Evolutionary conservation across 495 filamentous ascomycete species (phyloP).

Genomic region (Xylaria bambusicola): DNA sequence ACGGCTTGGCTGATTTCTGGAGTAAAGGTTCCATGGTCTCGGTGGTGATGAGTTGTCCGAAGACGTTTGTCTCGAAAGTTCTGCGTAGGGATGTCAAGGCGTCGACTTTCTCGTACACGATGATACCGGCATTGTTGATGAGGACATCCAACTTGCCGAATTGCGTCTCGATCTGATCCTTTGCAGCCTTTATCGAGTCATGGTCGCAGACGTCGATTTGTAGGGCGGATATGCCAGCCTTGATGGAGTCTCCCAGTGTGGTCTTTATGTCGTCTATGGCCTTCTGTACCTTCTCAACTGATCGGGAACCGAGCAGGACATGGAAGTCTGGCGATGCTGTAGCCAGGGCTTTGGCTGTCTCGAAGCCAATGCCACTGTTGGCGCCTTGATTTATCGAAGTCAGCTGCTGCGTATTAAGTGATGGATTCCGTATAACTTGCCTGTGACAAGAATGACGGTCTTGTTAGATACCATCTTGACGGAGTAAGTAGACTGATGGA

Average conservation of each 20-base stretch:
- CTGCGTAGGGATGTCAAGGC: slow-evolving; percentile 30
- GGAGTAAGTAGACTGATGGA: too few relatives aligned
- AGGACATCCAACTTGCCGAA: slow-evolving; percentile 49
- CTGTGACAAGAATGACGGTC: slow-evolving; percentile 40
- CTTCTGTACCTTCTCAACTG: slow-evolving; percentile 43
- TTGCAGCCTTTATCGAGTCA: slow-evolving; percentile 42
- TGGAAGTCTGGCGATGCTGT: slow-evolving; percentile 41
- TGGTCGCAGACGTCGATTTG: slow-evolving; percentile 50
- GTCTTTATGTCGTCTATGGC: slow-evolving; percentile 41
- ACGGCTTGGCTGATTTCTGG: slow-evolving; percentile 40
- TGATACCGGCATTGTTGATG: slow-evolving; percentile 52
- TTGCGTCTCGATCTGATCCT: slow-evolving; percentile 30
- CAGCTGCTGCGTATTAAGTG: too few relatives aligned
- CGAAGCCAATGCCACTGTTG: slow-evolving; percentile 54
- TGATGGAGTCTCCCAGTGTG: slow-evolving; percentile 18
- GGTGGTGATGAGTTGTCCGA: slow-evolving; percentile 48
- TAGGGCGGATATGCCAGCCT: slow-evolving; percentile 37
- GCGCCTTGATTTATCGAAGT: slow-evolving; percentile 31
- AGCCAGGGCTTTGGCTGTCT: slow-evolving; percentile 47
- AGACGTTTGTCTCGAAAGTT: slow-evolving; percentile 54
- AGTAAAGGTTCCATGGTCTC: slow-evolving; percentile 48
- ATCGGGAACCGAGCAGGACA: slow-evolving; percentile 48
- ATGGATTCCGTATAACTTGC: slow-evolving; percentile 23
- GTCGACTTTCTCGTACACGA: slow-evolving; percentile 25
- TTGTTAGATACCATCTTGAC: slow-evolving; percentile 28